These are phyloP conservation scores for Artemisia tridentata DNA, from an alignment of 129 eudicot genomes.

Conservation along the genomic window DNA sequence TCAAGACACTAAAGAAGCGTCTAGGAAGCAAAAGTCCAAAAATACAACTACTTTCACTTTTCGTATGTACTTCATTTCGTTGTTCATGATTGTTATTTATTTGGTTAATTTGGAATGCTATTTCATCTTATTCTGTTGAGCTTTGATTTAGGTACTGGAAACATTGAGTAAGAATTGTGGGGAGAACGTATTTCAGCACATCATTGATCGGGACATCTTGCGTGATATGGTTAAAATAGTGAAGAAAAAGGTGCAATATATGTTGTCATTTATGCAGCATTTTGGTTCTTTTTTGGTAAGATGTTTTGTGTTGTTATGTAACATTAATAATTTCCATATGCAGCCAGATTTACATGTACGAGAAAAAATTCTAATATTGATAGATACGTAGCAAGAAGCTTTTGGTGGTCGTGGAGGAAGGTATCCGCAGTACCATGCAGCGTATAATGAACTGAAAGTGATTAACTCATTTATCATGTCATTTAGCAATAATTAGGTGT, in stretches of 20 bases:
- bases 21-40: slow-evolving; percentile 72
- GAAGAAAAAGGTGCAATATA: slow-evolving; percentile 67
- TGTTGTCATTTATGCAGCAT: neutral
- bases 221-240: slow-evolving; percentile 94
- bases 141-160: slow-evolving; percentile 67
- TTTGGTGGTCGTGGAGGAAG: slow-evolving; percentile 78
- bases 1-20: slow-evolving; percentile 76
- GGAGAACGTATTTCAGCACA: slow-evolving; percentile 63
- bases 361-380: slow-evolving; percentile 74
- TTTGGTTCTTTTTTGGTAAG: neutral
- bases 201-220: slow-evolving; percentile 81
- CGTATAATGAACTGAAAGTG: slow-evolving; percentile 84
- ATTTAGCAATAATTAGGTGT: no score
- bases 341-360: slow-evolving; percentile 88
- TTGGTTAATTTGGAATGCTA: neutral
- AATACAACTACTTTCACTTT: slow-evolving; percentile 81
- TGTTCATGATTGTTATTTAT: neutral
- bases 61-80: slow-evolving; percentile 43
- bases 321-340: slow-evolving; percentile 6
- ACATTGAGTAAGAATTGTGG: slow-evolving; percentile 86
- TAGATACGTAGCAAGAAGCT: slow-evolving; percentile 96
- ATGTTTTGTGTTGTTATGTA: neutral
- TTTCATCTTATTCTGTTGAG: neutral
- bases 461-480: no score
- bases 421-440: slow-evolving; percentile 71